phyloP scores from a whole-genome alignment of 2,329 filamentous ascomycete genomes.

The Colletotrichum higginsianum region DNA sequence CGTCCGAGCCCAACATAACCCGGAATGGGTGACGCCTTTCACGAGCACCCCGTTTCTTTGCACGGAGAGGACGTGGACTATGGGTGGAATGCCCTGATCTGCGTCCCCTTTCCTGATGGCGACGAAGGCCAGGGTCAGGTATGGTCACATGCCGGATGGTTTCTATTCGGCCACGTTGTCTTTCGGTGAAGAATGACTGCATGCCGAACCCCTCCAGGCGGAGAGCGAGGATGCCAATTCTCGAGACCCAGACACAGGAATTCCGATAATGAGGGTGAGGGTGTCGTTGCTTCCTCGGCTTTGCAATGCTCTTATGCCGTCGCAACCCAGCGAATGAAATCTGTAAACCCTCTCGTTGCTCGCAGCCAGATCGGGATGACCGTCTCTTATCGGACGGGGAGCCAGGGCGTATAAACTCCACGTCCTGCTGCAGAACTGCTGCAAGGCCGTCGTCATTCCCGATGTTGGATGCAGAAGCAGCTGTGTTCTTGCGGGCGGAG shows the following conservation, averaged over 20 bases:
- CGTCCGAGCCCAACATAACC: not conserved
- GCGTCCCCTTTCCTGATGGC: not conserved
- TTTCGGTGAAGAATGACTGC: conserved; percentile 37
- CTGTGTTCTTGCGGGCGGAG: not conserved
- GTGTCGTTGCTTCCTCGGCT: conserved; percentile 10
- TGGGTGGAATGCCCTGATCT: not conserved
- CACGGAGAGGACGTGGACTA: not conserved
- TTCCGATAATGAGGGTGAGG: not conserved
- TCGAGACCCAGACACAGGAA: not conserved
- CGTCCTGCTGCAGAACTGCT: not conserved
- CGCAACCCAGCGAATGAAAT: conserved; percentile 32
- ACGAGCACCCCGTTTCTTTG: not conserved
- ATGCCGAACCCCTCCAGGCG: conserved; percentile 3
- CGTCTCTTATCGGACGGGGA: not conserved
- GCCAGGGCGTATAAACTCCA: not conserved
- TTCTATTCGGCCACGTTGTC: conserved; percentile 26
- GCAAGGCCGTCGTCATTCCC: conserved; percentile 15
- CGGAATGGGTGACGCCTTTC: not conserved
- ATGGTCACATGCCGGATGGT: conserved; percentile 21
- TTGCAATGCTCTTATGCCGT: conserved; percentile 4
- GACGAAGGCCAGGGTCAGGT: not conserved
- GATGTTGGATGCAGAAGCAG: conserved; percentile 12
- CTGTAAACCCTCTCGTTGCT: not conserved
- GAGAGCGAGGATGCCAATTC: not conserved
- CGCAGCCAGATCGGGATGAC: not conserved